Base-by-base conservation (phyloP, 345 rosid genomes). In the Reutealis trisperma region DNA sequence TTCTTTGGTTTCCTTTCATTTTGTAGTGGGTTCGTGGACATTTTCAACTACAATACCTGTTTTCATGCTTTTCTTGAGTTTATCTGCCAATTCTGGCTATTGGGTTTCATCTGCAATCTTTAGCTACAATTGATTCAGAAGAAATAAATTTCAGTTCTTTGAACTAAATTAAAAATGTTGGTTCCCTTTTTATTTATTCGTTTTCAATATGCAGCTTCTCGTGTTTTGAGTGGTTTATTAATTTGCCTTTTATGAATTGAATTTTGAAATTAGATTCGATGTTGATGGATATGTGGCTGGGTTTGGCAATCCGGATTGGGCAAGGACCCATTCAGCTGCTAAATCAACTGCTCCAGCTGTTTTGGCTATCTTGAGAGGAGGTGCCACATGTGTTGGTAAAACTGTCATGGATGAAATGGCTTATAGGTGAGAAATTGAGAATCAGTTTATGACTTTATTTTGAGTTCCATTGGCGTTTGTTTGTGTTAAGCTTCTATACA, bases 391-490 rank as follows among this genome's bases (percentile, higher is more conserved):
- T 21, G 32, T 86, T 75, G 98, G 97, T 34, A 87, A 86, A 80
- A 89, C 94, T 73, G 84, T 92, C 60, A 93, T 89, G 98, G 97
- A 94, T 84, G 98, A 94, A 87, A 90, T 94, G 98, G 98, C 97
- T 7, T 91, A 88, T 85, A 85, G 98, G 98, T 91, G 67, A 64
- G 81, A 45, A 75, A 30, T 7, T 65, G 77, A 64, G 16, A 65
- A 37, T 37, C 42, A 67, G 41, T 24, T 45, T 49, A 4, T 51
- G 16, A 14, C 55, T 16, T 51, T 51, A 16, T 51, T 51, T 51
- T 14, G 2, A 51, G 55, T 51, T 51, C 55, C 15, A 3, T 51
- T 51, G 1, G 5, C 5, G 19, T 54, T 54, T 54, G n/a, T 54
- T 37, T 54, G 59, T 54, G n/a, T 1, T 54, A 54, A 54, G 59